These are phyloP conservation scores for Syzygium oleosum DNA, from an alignment of 345 rosid species.

Conservation along the genomic window DNA sequence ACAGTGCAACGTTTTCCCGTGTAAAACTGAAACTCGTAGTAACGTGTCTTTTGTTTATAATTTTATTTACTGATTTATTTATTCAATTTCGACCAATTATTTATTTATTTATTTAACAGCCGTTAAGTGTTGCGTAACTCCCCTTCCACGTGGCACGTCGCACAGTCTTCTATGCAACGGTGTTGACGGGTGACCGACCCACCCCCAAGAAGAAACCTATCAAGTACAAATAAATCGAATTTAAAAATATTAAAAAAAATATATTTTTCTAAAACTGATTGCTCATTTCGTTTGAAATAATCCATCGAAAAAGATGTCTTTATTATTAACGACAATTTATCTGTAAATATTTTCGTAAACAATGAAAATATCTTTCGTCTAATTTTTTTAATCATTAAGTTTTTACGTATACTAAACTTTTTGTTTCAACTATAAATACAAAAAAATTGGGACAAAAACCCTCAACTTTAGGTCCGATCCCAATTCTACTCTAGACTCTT, in stretches of 20 bases:
- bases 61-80: neutral
- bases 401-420: neutral
- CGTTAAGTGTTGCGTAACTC: neutral
- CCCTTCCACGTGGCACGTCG: neutral
- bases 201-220: neutral
- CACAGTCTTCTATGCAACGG: neutral
- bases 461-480: accelerated
- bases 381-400: accelerated
- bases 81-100: too few species aligned
- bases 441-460: neutral
- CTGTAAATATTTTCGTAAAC: too few species aligned
- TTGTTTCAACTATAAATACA: neutral
- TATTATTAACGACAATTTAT: too few species aligned
- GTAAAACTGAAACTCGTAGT: neutral
- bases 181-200: neutral
- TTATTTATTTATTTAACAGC: neutral
- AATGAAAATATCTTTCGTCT: too few species aligned
- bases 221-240: neutral
- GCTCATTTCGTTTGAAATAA: too few species aligned
- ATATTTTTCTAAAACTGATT: too few species aligned
- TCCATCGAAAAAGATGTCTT: too few species aligned
- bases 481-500: accelerated
- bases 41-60: neutral
- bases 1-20: neutral
- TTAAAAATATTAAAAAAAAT: neutral